Base-by-base conservation (phyloP, 805 yeast species). In the Saccharomycodes ludwigii region DNA sequence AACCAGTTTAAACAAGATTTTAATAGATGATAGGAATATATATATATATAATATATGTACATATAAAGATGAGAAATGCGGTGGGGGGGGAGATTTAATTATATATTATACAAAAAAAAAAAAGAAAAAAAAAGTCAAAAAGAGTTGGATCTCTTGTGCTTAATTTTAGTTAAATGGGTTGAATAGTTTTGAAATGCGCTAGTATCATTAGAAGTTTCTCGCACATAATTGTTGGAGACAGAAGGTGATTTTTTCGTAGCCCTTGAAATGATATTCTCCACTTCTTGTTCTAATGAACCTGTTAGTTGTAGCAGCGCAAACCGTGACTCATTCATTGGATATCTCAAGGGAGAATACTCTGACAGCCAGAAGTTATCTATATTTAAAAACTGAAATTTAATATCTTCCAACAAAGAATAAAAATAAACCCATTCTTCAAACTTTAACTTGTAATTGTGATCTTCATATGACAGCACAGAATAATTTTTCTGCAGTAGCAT, bases 281-380 rank as follows among this genome's bases (percentile, higher is more conserved):
- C 27, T 23, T 12, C 31, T 4, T 13, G 9, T 12, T 8, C 5
- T 6, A 34, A 9, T 10, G 24, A 10, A 5, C 24, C 11, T 6
- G 23, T 5, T 18, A 59, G 29, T 33, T 65, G 51, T 33, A 61
- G 49, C 19, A 67, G 48, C 21, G 80, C 66, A 43, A 70, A 80
- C 35, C 72, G 70, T 0, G 85, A 73, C 47, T 83, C 85, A 40
- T 66, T 67, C 23, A 78, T 56, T 0, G 91, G 91, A 34, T 66
- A 70, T 27, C 78, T 61, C 25, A 83, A 55, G 0, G 94, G 94
- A 1, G 85, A 74, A 2, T 54, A 45, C 2, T 71, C 72, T 6
- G 77, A 63, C 2, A 82, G 41, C 94, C 94, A 83, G 45, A 56
- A 49, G 2, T 54, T 40, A 26, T 57, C 50, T 40, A 59, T 65